Conservation (phyloP, 2,329 filamentous ascomycete species). For the Amesomyces nigricolor region DNA sequence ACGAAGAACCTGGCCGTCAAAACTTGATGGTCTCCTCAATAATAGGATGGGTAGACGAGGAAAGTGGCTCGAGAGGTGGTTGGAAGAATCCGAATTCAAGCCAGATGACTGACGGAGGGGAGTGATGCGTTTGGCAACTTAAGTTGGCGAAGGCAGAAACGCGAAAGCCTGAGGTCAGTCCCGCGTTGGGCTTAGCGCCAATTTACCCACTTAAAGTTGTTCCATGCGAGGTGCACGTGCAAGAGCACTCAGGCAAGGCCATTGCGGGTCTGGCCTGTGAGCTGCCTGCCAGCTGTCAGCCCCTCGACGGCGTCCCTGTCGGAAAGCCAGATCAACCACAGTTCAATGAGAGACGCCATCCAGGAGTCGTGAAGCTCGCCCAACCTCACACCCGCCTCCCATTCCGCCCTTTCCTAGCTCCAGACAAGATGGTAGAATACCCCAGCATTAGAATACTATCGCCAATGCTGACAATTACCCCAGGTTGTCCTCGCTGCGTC, state of each 20-base stretch:
- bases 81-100: too few relatives aligned
- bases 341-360: constrained; percentile 4
- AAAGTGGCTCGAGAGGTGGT: too few relatives aligned
- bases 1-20: too few relatives aligned
- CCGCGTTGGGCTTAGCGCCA: too few relatives aligned
- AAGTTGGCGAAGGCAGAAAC: too few relatives aligned
- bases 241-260: background rate
- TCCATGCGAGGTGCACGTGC: background rate
- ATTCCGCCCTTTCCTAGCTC: constrained; percentile 16
- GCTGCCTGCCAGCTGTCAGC: constrained; percentile 22
- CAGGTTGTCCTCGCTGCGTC: constrained; percentile 98
- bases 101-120: too few relatives aligned
- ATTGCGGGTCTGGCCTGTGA: too few relatives aligned
- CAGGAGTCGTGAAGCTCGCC: constrained; percentile 17
- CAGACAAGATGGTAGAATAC: constrained; percentile 37
- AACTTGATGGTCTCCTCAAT: too few relatives aligned
- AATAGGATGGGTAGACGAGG: too few relatives aligned
- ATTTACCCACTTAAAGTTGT: background rate
- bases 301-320: constrained; percentile 18
- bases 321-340: constrained; percentile 24
- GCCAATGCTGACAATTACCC: constrained; percentile 16
- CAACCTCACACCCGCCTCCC: constrained; percentile 6
- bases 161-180: too few relatives aligned
- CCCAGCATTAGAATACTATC: background rate
- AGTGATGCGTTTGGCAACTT: too few relatives aligned